Base-by-base conservation (phyloP, 768 basidiomycete species). In the Suillus spraguei region DNA sequence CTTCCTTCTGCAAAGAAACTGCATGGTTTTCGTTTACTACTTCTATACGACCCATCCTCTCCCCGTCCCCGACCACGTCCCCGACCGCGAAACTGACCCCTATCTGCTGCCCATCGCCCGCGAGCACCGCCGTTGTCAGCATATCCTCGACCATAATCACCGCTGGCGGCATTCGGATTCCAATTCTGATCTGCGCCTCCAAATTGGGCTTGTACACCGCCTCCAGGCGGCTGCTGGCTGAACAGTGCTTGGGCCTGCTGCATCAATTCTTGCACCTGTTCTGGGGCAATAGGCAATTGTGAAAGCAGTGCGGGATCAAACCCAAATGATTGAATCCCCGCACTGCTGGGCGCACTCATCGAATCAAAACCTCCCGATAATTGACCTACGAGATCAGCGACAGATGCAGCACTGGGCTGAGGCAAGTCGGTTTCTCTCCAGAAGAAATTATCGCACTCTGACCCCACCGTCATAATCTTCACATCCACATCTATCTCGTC, bases 1-100 rank as follows among this genome's bases (percentile, higher is more conserved):
- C 91, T 93, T 91, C 91, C 92, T 86, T 87, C 84, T 81, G 86
- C 85, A 85, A 87, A 93, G 83, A 93, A 94, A 84, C 83, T 89
- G 90, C 92, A 94, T 79, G 89, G 88, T 87, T 85, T 87, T 87
- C 88, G 86, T 87, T 87, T 92, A 85, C 81, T 90, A 78, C 84
- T 83, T 88, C 84, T 90, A 89, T 82, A 85, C 67, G 85, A 87
- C 64, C 83, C 84, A 50, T 84, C 84, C 46, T 82, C 84, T 63
- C 81, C 82, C 61, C 77, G 72, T 64, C 85, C 84, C 56, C 88
- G 77, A 62, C 87, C 86, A 60, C 87, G 79, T 42, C 90, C 86
- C 59, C 87, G 79, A 50, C 83, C 83, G 60, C 87, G 80, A 52
- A 81, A 81, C 58, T 82, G 74, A n/a, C 83, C 84, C 64, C 82